Evolutionary conservation across 2,329 filamentous ascomycete species (phyloP).

Genomic region (Cercospora brassicicola): DNA sequence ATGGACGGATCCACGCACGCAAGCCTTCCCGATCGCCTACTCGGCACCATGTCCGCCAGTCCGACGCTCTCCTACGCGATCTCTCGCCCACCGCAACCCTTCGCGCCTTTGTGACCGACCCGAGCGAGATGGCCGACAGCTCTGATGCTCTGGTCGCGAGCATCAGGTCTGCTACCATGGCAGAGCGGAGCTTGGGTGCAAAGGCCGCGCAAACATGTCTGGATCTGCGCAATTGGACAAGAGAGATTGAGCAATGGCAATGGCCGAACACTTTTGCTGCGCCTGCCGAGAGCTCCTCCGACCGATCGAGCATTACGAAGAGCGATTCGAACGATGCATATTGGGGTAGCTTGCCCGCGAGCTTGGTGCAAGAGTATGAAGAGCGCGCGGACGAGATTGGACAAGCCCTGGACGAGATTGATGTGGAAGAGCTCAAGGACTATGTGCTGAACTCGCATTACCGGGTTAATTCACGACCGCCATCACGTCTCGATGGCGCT

Average conservation of each 20-base stretch:
- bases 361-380: constrained; percentile 68
- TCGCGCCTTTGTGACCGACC: constrained; percentile 58
- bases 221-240: constrained; percentile 70
- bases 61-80: constrained; percentile 55
- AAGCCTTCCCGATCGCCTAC: constrained; percentile 36
- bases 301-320: neutral
- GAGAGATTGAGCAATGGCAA: constrained; percentile 66
- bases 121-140: constrained; percentile 27
- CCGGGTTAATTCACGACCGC: constrained; percentile 48
- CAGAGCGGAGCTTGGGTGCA: constrained; percentile 70
- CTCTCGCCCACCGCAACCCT: constrained; percentile 63
- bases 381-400: constrained; percentile 71
- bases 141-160: constrained; percentile 51
- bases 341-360: constrained; percentile 68
- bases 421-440: constrained; percentile 84
- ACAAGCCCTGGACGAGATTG: constrained; percentile 65
- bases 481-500: constrained; percentile 40
- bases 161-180: constrained; percentile 61
- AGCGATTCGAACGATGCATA: neutral
- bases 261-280: constrained; percentile 56
- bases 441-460: constrained; percentile 82
- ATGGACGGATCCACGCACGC: constrained; percentile 27
- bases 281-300: constrained; percentile 34
- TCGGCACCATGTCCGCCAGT: constrained; percentile 32
- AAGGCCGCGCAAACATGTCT: constrained; percentile 69